A percentile compares a stretch with the other conserved stretches of the same genome.
Conservation (phyloP, 257 asterid species). For the Ocimum tenuiflorum region DNA sequence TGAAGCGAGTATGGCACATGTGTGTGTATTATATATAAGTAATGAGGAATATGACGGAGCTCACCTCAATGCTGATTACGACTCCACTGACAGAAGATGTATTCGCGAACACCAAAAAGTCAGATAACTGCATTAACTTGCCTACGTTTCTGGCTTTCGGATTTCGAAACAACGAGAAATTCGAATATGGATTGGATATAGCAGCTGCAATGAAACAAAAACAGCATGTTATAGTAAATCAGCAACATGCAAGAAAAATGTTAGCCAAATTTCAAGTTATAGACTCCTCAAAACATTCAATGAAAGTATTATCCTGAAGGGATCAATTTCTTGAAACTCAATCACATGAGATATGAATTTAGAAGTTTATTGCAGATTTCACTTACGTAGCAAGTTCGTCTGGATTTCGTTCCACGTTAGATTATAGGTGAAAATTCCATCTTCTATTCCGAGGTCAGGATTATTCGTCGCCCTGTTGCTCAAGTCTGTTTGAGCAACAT, state of each 20-base stretch:
- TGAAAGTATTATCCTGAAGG: neutral
- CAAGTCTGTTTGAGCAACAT: constrained; percentile 32
- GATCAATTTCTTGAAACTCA: neutral
- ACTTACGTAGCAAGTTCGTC: constrained; percentile 51
- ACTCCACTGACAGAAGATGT: constrained; percentile 64
- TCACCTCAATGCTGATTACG: constrained; percentile 60
- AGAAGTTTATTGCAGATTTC: no score
- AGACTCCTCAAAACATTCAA: neutral
- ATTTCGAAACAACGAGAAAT: constrained; percentile 33
- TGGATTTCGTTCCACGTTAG: constrained; percentile 66
- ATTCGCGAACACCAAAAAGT: constrained; percentile 55
- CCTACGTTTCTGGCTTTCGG: constrained; percentile 40
- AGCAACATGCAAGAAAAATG: neutral
- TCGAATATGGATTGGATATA: constrained; percentile 36
- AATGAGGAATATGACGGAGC: constrained; percentile 7
- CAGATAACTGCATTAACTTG: constrained; percentile 39
- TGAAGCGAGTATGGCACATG: neutral
- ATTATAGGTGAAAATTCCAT: constrained; percentile 53
- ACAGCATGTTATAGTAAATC: constrained; percentile 1
- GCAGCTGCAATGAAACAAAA: constrained; percentile 47
- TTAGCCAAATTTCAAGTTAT: neutral
- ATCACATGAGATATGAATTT: neutral
- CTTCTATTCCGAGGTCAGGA: constrained; percentile 36
- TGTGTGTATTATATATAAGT: neutral
- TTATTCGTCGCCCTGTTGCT: constrained; percentile 24